These are phyloP conservation scores for Apiotrichum montevideense DNA, from an alignment of 1,284 basidiomycete species.

Conservation along the genomic window DNA sequence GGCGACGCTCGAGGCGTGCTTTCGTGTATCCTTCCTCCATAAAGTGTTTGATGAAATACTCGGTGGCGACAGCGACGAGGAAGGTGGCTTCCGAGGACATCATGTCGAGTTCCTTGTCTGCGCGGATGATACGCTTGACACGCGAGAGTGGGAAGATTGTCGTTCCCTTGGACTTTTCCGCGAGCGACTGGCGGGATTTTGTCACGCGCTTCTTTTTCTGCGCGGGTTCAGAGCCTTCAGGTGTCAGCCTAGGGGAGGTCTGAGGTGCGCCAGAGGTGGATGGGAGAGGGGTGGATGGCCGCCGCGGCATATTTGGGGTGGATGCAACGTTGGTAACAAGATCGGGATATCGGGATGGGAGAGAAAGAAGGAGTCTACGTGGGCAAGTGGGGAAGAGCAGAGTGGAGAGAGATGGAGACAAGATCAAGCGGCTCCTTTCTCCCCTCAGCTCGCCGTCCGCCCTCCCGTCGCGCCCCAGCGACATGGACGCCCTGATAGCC, in stretches of 20 bases:
- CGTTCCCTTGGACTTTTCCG: conserved; percentile 42
- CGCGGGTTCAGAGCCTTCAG: not conserved
- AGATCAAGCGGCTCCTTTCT: no score
- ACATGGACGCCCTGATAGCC: no score
- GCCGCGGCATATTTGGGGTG: not conserved
- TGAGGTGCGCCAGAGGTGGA: not conserved
- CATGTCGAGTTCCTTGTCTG: conserved; percentile 48
- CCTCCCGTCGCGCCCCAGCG: no score
- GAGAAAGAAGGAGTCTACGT: not conserved
- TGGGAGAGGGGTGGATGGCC: not conserved
- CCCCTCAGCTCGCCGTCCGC: no score
- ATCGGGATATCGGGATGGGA: not conserved
- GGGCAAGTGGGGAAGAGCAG: not conserved
- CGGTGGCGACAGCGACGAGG: conserved; percentile 47
- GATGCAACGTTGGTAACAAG: no score
- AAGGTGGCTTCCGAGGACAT: conserved; percentile 48
- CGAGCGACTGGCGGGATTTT: conserved; percentile 40
- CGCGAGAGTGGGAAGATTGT: conserved; percentile 46
- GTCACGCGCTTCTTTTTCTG: conserved; percentile 30
- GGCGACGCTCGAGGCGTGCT: conserved; percentile 45
- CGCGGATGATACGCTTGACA: conserved; percentile 48
- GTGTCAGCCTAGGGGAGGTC: not conserved
- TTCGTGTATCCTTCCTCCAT: conserved; percentile 46
- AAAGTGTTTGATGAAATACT: conserved; percentile 48
- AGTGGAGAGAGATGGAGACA: not conserved